These are phyloP conservation scores for Fonsecaea multimorphosa DNA, from an alignment of 2,329 filamentous ascomycete genomes.

Conservation along the genomic window DNA sequence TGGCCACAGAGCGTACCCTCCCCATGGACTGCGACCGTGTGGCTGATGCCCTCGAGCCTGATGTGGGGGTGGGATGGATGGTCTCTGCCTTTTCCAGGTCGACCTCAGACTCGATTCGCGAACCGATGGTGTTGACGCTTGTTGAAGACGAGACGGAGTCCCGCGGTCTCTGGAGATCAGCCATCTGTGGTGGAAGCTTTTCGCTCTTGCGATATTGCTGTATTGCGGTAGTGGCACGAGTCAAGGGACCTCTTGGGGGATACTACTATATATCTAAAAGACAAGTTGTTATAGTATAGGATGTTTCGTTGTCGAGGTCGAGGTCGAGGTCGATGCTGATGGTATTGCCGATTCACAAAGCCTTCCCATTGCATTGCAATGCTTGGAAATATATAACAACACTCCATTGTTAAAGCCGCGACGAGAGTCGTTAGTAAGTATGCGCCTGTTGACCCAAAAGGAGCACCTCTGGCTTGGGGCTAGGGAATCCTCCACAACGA, in stretches of 20 bases:
- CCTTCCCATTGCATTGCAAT: background rate
- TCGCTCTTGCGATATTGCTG: background rate
- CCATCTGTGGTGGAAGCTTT: background rate
- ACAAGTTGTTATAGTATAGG: no score
- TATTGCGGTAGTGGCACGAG: background rate
- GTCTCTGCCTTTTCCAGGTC: conserved; percentile 29
- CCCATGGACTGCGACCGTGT: background rate
- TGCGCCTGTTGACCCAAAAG: background rate
- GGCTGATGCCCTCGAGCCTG: background rate
- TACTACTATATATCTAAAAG: no score
- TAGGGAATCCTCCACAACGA: background rate
- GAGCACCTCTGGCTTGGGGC: no score
- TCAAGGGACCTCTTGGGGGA: background rate
- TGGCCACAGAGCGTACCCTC: conserved; percentile 17
- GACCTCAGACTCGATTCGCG: conserved; percentile 5
- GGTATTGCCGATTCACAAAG: background rate
- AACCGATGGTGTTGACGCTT: conserved; percentile 1
- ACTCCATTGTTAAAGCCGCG: background rate
- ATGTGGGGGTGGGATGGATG: background rate
- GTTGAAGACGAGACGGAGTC: background rate
- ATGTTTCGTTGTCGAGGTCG: no score
- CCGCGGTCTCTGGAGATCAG: background rate
- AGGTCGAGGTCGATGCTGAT: background rate
- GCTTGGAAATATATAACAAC: conserved; percentile 13
- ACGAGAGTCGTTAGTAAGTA: background rate